Base-by-base conservation (phyloP, 2,329 filamentous ascomycete species). In the Didymella pomorum region DNA sequence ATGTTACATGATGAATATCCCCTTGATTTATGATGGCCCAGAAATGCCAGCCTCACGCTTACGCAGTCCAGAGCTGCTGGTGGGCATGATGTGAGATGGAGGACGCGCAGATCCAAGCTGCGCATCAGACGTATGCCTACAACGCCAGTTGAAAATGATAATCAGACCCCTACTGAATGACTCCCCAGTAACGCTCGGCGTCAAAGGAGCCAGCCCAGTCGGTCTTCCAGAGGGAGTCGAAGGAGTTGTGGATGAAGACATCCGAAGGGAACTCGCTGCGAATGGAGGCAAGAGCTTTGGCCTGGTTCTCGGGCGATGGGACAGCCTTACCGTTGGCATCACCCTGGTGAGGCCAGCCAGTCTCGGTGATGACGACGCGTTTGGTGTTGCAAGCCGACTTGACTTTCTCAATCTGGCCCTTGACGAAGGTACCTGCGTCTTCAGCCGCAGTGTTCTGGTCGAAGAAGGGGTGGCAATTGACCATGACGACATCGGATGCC, bases 391-490 rank as follows among this genome's bases (percentile, higher is more conserved):
- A 86, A 3, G 79, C 80, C 3, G 75, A 66, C 18, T 79, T 79
- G 58, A 88, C 79, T 7, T 67, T 73, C 26, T 79, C 71, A 7
- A 80, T 83, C 62, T 88, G 86, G 25, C 81, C 79, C 37, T 81
- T 75, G 37, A 93, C 84, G 76, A 92, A 96, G 0, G 74, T 66
- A 3, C 92, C 92, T 2, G 92, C 87, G 29, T 85, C 76, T 0
- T 79, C 76, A 1, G 91, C 84, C 2, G 76, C 74, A 25, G 85
- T 84, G 45, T 84, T 85, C 3, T 81, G 77, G 67, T 96, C 90
- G 76, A 95, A 96, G 83, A 93, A 96, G 12, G 92, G 86, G 76
- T 96, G 92, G 65, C 87, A 86, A 78, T 97, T 96, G 73, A 89
- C 85, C 16, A 91, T 90, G 70, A 89, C 92, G 79, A 90, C 91